Conservation (phyloP, 257 asterid species). For the Solanum phureja region DNA sequence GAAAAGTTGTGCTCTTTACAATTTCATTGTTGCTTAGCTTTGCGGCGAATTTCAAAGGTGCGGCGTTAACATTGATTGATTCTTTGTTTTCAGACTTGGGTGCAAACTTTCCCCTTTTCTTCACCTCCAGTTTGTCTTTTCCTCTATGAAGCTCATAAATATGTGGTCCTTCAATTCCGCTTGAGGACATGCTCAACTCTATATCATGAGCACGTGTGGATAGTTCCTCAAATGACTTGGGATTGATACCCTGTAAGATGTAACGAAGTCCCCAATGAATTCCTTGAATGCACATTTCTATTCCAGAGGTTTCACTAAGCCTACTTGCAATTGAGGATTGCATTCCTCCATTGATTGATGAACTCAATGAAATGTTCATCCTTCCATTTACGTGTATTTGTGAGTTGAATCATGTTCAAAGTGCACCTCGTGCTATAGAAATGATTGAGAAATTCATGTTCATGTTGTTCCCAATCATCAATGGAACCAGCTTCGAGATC, state of each 20-base stretch:
- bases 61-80: background rate
- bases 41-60: background rate
- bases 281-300: no score
- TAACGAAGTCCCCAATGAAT: background rate
- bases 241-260: background rate
- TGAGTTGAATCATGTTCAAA: background rate
- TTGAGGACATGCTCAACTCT: background rate
- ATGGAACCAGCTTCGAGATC: background rate
- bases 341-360: background rate
- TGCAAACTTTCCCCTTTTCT: background rate
- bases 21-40: background rate
- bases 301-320: background rate
- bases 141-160: background rate
- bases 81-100: background rate
- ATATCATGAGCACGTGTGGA: background rate
- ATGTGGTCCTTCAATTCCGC: background rate
- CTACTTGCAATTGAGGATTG: no score
- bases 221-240: background rate
- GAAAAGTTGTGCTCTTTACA: background rate
- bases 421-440: rapidly evolving
- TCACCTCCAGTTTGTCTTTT: background rate
- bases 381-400: background rate
- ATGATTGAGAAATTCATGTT: background rate
- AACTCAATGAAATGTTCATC: background rate
- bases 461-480: background rate